Base-by-base conservation (phyloP, 495 filamentous ascomycete species). In the Trypethelium eluteriae region DNA sequence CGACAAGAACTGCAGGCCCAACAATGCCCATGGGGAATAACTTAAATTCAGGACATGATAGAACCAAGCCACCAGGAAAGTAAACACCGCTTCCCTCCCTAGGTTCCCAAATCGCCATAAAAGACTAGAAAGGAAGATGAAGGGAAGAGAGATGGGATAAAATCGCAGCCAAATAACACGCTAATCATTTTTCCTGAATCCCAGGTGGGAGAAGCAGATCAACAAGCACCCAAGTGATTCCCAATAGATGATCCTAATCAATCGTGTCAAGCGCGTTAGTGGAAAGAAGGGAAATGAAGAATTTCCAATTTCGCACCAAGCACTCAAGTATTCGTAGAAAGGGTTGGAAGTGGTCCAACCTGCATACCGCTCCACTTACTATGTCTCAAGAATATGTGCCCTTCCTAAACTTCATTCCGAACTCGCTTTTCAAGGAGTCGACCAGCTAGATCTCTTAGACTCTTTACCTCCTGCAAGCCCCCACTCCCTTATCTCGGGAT, bases 401-500 rank as follows among this genome's bases (percentile, higher is more conserved):
- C 41, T 25, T 25, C 25, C 25, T 25, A 25, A 25, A 25, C 25
- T 25, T 25, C 41, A 7, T 44, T 44, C 7, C 41, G 14, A 44
- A 44, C 41, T 44, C 41, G 14, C 41, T 44, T 44, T 44, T 44
- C 6, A 44, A 44, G 41, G 0, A 25, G 25, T 25, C 25, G 25
- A 25, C 25, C 25, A 25, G 25, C 25, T 25, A 25, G 25, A 25
- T 16, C 49, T 18, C 49, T 16, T 5, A 12, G 10, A 2, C 49
- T 18, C n/a, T 53, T 18, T 18, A 53, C 5, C 7, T 59, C 53
- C 7, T 35, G 3, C 11, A 3, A 6, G 7, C n/a, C 11, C 7
- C 32, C 53, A 59, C 34, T 2, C 36, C 53, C 18, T 32, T 59
- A 59, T 59, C 53, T 59, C 32, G 53, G 53, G 36, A 59, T 59